Evolutionary conservation across 2,329 filamentous ascomycete species (phyloP).

Genomic region (Colletotrichum sp.): DNA sequence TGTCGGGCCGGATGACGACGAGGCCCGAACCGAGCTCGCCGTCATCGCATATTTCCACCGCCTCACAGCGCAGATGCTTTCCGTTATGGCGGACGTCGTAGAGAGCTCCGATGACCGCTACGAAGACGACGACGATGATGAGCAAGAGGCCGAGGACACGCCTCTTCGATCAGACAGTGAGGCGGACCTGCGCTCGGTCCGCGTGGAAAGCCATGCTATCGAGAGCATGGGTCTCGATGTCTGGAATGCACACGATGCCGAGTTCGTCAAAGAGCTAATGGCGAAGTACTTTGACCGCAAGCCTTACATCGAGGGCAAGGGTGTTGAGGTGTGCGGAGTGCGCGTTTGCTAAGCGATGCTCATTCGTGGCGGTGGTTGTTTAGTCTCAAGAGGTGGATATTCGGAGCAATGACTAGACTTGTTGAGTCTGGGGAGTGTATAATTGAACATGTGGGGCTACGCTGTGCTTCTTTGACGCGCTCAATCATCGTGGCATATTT

Average conservation of each 20-base stretch:
- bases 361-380: neutral
- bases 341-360: slow-evolving; percentile 61
- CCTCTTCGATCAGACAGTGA: slow-evolving; percentile 27
- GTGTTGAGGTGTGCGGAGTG: slow-evolving; percentile 77
- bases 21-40: slow-evolving; percentile 66
- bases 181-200: slow-evolving; percentile 43
- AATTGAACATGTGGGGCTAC: neutral
- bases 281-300: slow-evolving; percentile 69
- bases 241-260: slow-evolving; percentile 75
- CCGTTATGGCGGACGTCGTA: slow-evolving; percentile 66
- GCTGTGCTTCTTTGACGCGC: neutral
- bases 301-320: slow-evolving; percentile 69
- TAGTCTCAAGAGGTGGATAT: neutral
- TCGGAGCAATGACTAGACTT: neutral
- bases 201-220: slow-evolving; percentile 68
- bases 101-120: slow-evolving; percentile 51
- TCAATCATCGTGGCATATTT: neutral
- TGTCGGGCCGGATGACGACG: slow-evolving; percentile 32
- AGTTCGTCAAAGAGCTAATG: slow-evolving; percentile 68
- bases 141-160: slow-evolving; percentile 31
- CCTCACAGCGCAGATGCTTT: slow-evolving; percentile 70
- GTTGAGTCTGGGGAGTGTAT: neutral
- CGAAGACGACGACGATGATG: slow-evolving; percentile 38
- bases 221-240: slow-evolving; percentile 77
- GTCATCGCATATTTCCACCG: slow-evolving; percentile 85